phyloP scores from a whole-genome alignment of 768 basidiomycete species.

The Dioszegia crocea region DNA sequence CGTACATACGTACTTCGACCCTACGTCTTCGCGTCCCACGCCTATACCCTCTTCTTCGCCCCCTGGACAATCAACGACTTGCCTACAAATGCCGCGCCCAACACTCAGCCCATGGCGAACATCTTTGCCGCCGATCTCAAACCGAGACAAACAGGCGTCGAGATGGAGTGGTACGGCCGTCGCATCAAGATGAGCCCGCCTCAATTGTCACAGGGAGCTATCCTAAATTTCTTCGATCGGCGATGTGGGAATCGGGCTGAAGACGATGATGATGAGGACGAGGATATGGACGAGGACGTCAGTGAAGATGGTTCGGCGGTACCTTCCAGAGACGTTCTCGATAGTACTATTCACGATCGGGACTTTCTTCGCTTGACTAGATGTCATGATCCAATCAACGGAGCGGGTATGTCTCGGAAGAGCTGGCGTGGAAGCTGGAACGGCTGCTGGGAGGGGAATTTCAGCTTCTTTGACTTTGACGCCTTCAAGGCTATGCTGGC shows the following conservation, averaged over 20 bases:
- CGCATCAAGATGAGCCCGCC: slow-evolving; percentile 45
- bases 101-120: slow-evolving; percentile 12
- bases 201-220: slow-evolving; percentile 50
- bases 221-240: slow-evolving; percentile 48
- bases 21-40: slow-evolving; percentile 50
- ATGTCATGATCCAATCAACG: slow-evolving; percentile 48
- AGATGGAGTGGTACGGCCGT: slow-evolving; percentile 47
- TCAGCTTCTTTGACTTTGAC: slow-evolving; percentile 71
- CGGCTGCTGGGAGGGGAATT: slow-evolving; percentile 48
- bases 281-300: slow-evolving; percentile 3
- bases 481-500: slow-evolving; percentile 57
- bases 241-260: background rate
- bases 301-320: slow-evolving; percentile 11
- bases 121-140: slow-evolving; percentile 42
- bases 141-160: slow-evolving; percentile 34
- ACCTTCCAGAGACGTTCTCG: slow-evolving; percentile 15
- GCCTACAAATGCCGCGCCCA: slow-evolving; percentile 23
- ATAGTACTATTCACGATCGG: slow-evolving; percentile 45
- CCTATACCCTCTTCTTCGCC: slow-evolving; percentile 48
- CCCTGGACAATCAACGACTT: slow-evolving; percentile 50
- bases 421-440: slow-evolving; percentile 38
- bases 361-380: slow-evolving; percentile 44
- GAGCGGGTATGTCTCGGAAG: slow-evolving; percentile 34
- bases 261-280: background rate
- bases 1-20: slow-evolving; percentile 51